Conservation (phyloP, 768 basidiomycete species). For the Rhizopogon rudus region DNA sequence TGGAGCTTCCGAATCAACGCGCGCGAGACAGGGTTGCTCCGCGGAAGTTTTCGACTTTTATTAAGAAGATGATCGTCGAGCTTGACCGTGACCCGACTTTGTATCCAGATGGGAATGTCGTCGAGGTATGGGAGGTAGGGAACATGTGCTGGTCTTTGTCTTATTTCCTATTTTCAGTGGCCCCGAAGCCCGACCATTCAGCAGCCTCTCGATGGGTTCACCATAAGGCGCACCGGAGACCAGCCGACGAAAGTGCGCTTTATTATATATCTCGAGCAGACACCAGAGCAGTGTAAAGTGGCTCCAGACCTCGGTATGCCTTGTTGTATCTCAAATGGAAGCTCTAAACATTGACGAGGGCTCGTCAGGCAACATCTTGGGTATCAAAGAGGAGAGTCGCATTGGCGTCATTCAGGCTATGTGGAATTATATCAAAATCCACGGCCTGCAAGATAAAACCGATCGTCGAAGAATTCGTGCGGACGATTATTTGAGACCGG, state of each 20-base stretch:
- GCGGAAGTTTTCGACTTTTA: constrained; percentile 81
- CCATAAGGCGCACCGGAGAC: constrained; percentile 78
- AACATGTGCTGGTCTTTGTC: neutral
- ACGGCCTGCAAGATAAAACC: constrained; percentile 78
- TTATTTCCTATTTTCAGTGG: constrained; percentile 41
- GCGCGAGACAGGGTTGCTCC: constrained; percentile 55
- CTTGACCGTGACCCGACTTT: constrained; percentile 78
- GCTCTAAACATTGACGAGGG: constrained; percentile 1
- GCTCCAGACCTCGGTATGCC: constrained; percentile 63
- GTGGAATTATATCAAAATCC: constrained; percentile 90
- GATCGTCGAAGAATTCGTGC: constrained; percentile 67
- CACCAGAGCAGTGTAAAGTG: constrained; percentile 82
- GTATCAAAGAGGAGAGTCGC: constrained; percentile 81
- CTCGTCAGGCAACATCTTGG: constrained; percentile 53
- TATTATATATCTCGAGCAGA: constrained; percentile 83
- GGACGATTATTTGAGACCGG: constrained; percentile 63
- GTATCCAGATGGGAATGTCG: constrained; percentile 82
- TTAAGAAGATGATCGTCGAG: constrained; percentile 83
- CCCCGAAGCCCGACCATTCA: constrained; percentile 49
- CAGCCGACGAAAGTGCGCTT: constrained; percentile 70
- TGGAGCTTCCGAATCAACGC: constrained; percentile 55
- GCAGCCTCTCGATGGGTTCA: constrained; percentile 80
- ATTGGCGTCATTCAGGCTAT: constrained; percentile 75
- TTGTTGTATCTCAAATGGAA: neutral
- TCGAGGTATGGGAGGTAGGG: constrained; percentile 57